Conservation (phyloP, 2,329 filamentous ascomycete genomes). For the Colletotrichum lindemuthianum region DNA sequence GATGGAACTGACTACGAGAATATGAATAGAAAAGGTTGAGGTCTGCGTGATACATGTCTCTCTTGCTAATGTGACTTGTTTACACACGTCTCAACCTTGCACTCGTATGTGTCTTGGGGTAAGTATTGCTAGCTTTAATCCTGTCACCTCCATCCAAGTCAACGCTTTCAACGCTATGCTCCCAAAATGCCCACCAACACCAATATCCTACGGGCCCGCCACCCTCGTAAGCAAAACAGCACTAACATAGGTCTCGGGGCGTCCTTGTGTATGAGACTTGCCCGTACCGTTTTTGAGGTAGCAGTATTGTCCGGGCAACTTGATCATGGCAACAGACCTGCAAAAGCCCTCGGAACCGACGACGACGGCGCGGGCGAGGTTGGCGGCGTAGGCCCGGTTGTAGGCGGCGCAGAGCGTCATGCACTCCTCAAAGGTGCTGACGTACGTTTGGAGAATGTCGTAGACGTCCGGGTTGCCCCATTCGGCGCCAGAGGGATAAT, state of each 20-base stretch:
- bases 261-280: conserved; percentile 28
- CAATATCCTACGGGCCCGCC: background rate
- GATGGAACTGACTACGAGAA: too few relatives aligned
- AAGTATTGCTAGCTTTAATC: too few relatives aligned
- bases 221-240: conserved; percentile 29
- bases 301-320: conserved; percentile 37
- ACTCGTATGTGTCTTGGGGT: too few relatives aligned
- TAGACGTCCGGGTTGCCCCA: conserved; percentile 35
- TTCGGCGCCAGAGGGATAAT: conserved; percentile 31
- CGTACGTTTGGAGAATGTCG: conserved; percentile 38
- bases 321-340: conserved; percentile 37
- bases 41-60: too few relatives aligned
- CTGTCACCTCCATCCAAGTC: too few relatives aligned
- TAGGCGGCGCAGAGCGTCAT: conserved; percentile 37
- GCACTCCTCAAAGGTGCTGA: conserved; percentile 37
- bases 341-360: conserved; percentile 25
- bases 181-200: too few relatives aligned
- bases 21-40: too few relatives aligned
- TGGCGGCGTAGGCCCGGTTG: conserved; percentile 24
- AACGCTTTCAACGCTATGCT: too few relatives aligned
- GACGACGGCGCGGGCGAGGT: conserved; percentile 8
- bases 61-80: too few relatives aligned
- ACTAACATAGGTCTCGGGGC: conserved; percentile 25
- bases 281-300: conserved; percentile 39
- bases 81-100: too few relatives aligned